phyloP scores from a whole-genome alignment of 73 alveolate species.

The Blepharisma stoltei region DNA sequence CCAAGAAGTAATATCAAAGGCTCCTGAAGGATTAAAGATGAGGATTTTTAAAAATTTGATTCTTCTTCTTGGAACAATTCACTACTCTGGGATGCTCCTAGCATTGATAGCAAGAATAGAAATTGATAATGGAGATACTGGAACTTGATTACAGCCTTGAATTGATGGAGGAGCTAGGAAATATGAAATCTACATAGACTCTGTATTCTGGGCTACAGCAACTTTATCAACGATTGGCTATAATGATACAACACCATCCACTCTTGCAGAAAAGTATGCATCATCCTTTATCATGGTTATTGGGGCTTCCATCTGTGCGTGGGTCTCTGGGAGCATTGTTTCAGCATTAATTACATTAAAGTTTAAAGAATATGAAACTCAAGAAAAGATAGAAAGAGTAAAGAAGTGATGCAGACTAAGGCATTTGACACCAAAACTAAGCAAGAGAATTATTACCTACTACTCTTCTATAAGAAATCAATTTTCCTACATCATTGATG shows the following conservation, averaged over 20 bases:
- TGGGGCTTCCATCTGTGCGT: slow-evolving; percentile 61
- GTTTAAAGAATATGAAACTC: slow-evolving; percentile 36
- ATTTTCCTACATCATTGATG: slow-evolving; percentile 32
- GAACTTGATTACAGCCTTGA: slow-evolving; percentile 25
- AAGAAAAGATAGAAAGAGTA: slow-evolving; percentile 44
- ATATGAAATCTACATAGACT: slow-evolving; percentile 42
- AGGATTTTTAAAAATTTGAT: neutral
- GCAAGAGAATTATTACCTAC: slow-evolving; percentile 36
- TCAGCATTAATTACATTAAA: slow-evolving; percentile 37
- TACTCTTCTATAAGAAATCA: slow-evolving; percentile 41
- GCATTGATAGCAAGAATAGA: neutral
- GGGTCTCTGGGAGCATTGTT: slow-evolving; percentile 54
- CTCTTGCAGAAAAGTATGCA: slow-evolving; percentile 30
- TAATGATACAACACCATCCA: too few species aligned
- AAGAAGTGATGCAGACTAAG: slow-evolving; percentile 39
- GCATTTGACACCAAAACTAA: slow-evolving; percentile 33
- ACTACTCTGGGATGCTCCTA: slow-evolving; percentile 2
- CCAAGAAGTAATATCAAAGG: neutral
- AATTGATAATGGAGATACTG: neutral
- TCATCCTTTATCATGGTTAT: slow-evolving; percentile 46
- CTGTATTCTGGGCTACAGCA: neutral
- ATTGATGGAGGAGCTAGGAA: slow-evolving; percentile 43
- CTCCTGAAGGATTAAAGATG: neutral
- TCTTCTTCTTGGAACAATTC: neutral
- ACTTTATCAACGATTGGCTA: too few species aligned